These are phyloP conservation scores for Acanthamoeba sp. DNA, from an alignment of 208 protist species.

Conservation along the genomic window DNA sequence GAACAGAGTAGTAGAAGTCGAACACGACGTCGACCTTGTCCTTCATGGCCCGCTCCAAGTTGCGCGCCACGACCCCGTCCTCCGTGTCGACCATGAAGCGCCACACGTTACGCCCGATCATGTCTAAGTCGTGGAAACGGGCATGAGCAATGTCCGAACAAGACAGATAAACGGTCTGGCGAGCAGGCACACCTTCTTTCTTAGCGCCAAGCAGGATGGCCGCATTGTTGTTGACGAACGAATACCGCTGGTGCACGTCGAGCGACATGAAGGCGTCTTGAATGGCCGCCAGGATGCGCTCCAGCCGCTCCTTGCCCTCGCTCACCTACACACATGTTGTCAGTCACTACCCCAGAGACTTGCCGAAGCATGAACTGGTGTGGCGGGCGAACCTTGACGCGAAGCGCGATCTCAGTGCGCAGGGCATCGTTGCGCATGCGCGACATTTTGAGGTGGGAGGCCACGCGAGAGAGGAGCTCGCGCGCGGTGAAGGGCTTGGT, in stretches of 20 bases:
- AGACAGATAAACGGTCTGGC: too few species aligned
- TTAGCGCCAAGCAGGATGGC: neutral
- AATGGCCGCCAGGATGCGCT: conserved; percentile 43
- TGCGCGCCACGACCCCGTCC: neutral
- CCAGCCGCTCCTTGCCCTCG: conserved; percentile 8
- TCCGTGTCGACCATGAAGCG: conserved; percentile 8
- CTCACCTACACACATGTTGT: neutral
- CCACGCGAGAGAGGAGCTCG: conserved; percentile 70
- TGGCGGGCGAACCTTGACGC: neutral
- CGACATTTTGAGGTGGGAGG: neutral
- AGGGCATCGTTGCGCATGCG: neutral
- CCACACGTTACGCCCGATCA: conserved; percentile 45
- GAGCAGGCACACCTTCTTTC: neutral
- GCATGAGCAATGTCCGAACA: too few species aligned
- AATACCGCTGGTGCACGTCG: neutral
- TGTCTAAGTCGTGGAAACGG: too few species aligned
- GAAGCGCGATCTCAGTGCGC: neutral
- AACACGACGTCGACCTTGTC: conserved; percentile 3
- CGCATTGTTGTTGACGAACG: conserved; percentile 65
- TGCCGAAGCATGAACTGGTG: neutral
- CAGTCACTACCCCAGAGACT: too few species aligned
- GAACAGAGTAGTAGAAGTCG: neutral
- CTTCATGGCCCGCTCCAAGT: conserved; percentile 19
- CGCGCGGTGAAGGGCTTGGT: conserved; percentile 74
- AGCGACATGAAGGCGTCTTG: conserved; percentile 41